A percentile compares a stretch with the other conserved stretches of the same genome.
phyloP scores from a whole-genome alignment of 345 rosid genomes.

The Eutrema heterophyllum region DNA sequence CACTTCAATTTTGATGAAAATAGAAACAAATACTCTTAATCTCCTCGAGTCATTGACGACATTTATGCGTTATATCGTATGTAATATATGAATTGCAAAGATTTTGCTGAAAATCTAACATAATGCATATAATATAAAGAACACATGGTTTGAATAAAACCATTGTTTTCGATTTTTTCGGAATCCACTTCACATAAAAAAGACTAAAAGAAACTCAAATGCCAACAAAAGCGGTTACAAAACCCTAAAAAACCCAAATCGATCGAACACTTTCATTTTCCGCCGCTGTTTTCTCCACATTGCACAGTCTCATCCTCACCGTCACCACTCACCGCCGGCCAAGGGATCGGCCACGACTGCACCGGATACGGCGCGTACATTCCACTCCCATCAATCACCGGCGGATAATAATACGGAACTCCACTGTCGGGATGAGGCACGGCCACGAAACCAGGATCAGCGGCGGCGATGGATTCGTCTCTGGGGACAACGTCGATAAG shows the following conservation, averaged over 20 bases:
- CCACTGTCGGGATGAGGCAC: slow-evolving; percentile 59
- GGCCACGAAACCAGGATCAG: slow-evolving; percentile 39
- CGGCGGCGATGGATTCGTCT: slow-evolving; percentile 59
- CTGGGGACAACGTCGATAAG: slow-evolving; percentile 74
- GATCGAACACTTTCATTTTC: background rate
- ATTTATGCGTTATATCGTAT: no score
- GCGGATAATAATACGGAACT: slow-evolving; percentile 64
- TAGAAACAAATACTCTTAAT: no score
- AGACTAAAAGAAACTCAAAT: background rate
- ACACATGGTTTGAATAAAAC: no score
- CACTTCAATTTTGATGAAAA: no score
- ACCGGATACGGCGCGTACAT: slow-evolving; percentile 45
- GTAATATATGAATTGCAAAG: no score
- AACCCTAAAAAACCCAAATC: background rate
- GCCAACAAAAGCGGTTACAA: background rate
- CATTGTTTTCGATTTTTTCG: no score
- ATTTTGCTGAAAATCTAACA: no score
- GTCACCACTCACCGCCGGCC: slow-evolving; percentile 28
- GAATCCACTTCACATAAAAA: background rate
- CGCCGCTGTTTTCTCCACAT: slow-evolving; percentile 47
- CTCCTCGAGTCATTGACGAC: no score
- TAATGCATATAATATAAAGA: no score
- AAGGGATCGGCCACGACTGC: slow-evolving; percentile 55
- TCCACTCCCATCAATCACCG: slow-evolving; percentile 57
- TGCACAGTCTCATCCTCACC: slow-evolving; percentile 42